Percentiles rank a stretch among this genome's conserved stretches.
Conservation (phyloP, 2,329 filamentous ascomycete species). For the Fulvia fulva region DNA sequence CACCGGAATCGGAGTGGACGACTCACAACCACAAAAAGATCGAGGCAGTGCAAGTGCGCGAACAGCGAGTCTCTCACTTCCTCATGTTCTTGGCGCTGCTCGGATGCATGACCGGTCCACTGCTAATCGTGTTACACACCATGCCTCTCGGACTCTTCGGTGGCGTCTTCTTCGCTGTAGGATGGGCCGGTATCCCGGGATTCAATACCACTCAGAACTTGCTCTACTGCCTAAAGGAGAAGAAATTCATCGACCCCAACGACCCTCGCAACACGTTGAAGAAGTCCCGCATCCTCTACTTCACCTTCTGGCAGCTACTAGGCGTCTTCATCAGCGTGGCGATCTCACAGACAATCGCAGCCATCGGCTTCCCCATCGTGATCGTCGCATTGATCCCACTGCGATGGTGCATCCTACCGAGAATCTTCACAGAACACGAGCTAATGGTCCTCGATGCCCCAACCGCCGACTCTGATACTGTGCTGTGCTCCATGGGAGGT, state of each 20-base stretch:
- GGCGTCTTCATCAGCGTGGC: slow-evolving; percentile 54
- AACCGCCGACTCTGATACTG: slow-evolving; percentile 52
- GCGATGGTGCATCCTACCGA: slow-evolving; percentile 48
- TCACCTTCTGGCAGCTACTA: slow-evolving; percentile 49
- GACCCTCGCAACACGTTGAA: slow-evolving; percentile 46
- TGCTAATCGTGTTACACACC: slow-evolving; percentile 51
- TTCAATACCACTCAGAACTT: slow-evolving; percentile 54
- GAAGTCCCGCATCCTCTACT: slow-evolving; percentile 47
- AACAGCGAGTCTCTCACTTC: slow-evolving; percentile 55
- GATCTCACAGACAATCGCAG: slow-evolving; percentile 57
- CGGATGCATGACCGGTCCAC: slow-evolving; percentile 55
- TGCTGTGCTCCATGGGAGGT: slow-evolving; percentile 52
- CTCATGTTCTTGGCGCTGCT: slow-evolving; percentile 53
- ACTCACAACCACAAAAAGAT: slow-evolving; percentile 45
- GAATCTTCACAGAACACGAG: slow-evolving; percentile 49
- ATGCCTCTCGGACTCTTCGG: slow-evolving; percentile 54
- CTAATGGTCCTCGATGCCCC: slow-evolving; percentile 50
- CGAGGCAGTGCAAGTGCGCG: slow-evolving; percentile 48
- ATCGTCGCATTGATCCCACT: slow-evolving; percentile 56
- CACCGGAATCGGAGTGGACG: slow-evolving; percentile 32
- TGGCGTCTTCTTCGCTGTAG: slow-evolving; percentile 57
- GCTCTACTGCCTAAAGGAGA: slow-evolving; percentile 47
- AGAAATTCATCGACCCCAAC: slow-evolving; percentile 44
- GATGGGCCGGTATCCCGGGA: slow-evolving; percentile 49
- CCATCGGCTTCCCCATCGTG: slow-evolving; percentile 57